Evolutionary conservation across 2,329 filamentous ascomycete species (phyloP), one percentile per base, ranked within the genome.

Genomic region (Cladorrhinum sp.): DNA sequence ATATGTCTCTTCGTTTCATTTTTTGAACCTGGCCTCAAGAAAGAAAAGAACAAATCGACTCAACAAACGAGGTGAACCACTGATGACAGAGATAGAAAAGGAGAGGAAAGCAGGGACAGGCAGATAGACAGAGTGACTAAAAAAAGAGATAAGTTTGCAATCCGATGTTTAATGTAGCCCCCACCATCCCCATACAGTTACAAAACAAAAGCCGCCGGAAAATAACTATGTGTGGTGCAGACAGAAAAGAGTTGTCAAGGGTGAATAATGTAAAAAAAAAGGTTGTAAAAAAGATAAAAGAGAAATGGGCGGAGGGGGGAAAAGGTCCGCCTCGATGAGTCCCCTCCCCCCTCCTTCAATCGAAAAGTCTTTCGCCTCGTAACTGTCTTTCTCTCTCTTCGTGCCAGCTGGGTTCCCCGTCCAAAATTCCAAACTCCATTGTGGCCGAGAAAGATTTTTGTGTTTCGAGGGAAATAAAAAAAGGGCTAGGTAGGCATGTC

Each of bases 71-170:
- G 42, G n/a, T 21, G 5, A 21, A 4, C n/a, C 42, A 46, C 33
- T 36, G 33, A 36, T 36, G 33, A 36, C 33, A 36, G 26, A 36
- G 9, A 36, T 3, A 36, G 9, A 36, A 9, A 36, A 10, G 12
- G 7, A 36, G 33, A 36, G 33, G 14, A 28, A 28, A 28, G 9
- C 33, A 36, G 12, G 14, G 8, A 10, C 3, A 16, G 33, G 18
- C 42, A 46, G 42, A 46, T 9, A 64, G 55, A 65, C 53, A 62
- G 57, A 64, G 64, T 63, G 66, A 72, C 26, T 28, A 71, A 65
- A 63, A 58, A 66, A 60, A 65, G 69, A 71, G 67, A 70, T 72
- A 73, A 71, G 23, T 70, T 64, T 62, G 56, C 63, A 64, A 65
- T 65, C 42, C 18, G 42, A 65, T 51, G 49, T 51, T 51, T 51